A percentile compares a stretch with the other conserved stretches of the same genome.
Evolutionary conservation across 2,329 filamentous ascomycete species (phyloP).

Genomic region (Nemania serpens): DNA sequence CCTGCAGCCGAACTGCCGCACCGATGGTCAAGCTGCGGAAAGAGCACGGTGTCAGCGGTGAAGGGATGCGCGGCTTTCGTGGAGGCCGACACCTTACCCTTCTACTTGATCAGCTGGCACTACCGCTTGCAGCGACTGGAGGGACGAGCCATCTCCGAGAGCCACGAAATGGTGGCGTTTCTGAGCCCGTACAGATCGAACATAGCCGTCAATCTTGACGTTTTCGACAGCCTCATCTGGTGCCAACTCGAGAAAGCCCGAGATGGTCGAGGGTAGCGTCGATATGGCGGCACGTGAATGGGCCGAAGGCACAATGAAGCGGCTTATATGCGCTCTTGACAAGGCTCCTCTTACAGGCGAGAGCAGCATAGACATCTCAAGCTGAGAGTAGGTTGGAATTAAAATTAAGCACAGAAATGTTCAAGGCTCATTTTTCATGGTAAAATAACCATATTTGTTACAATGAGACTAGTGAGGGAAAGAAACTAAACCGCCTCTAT

Average conservation of each 20-base stretch:
- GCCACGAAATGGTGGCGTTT: conserved; percentile 83
- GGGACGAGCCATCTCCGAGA: conserved; percentile 84
- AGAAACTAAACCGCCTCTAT: neutral
- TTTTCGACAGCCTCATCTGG: conserved; percentile 50
- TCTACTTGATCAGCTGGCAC: conserved; percentile 72
- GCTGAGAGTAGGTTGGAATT: neutral
- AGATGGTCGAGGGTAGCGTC: conserved; percentile 52
- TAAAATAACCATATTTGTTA: neutral
- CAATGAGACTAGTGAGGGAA: neutral
- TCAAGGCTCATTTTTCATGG: conserved; percentile 1
- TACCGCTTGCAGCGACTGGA: conserved; percentile 79
- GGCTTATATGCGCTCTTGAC: conserved; percentile 22
- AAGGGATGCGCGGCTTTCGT: conserved; percentile 18
- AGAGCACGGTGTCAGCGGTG: conserved; percentile 38
- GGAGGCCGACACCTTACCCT: conserved; percentile 60
- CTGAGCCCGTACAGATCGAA: conserved; percentile 84
- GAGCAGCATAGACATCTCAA: conserved; percentile 33
- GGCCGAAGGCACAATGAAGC: neutral
- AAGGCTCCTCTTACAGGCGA: conserved; percentile 33
- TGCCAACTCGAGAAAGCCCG: conserved; percentile 60
- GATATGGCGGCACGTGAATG: conserved; percentile 33
- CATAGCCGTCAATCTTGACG: conserved; percentile 74
- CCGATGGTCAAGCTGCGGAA: conserved; percentile 74
- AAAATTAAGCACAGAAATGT: neutral
- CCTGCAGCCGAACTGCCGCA: conserved; percentile 75